Evolutionary conservation across 2,329 filamentous ascomycete genomes (phyloP).

Genomic region (Emmonsia crescens): DNA sequence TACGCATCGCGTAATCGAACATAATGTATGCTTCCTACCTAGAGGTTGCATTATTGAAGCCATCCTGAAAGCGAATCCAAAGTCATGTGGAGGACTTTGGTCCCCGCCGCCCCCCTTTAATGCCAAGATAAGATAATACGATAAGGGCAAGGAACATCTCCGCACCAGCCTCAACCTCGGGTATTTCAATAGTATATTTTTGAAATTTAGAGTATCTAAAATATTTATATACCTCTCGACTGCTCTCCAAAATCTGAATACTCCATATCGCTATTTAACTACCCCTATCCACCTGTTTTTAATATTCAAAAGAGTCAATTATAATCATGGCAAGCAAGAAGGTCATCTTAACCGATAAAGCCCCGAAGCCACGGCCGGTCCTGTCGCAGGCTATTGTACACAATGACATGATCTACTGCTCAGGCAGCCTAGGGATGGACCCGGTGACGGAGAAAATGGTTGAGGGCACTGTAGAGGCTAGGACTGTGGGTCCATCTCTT

Average conservation of each 20-base stretch:
- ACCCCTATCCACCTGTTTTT: neutral
- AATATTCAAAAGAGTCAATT: neutral
- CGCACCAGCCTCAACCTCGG: neutral
- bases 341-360: conserved; percentile 38
- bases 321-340: conserved; percentile 27
- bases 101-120: neutral
- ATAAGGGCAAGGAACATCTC: neutral
- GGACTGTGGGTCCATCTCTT: conserved; percentile 7
- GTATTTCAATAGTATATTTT: neutral
- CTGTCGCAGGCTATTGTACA: conserved; percentile 52
- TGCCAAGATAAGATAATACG: neutral
- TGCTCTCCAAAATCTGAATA: neutral
- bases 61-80: too few species aligned
- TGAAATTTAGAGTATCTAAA: neutral
- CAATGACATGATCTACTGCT: conserved; percentile 62
- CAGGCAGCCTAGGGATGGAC: conserved; percentile 50
- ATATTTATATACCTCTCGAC: neutral
- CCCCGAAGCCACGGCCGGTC: conserved; percentile 44
- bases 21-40: too few species aligned
- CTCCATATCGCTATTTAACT: neutral
- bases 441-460: conserved; percentile 43
- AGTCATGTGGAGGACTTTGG: too few species aligned
- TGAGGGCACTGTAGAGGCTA: conserved; percentile 33
- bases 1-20: too few species aligned
- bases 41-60: too few species aligned